Evolutionary conservation across 257 asterid species (phyloP).

Genomic region (Nicotiana sylvestris): DNA sequence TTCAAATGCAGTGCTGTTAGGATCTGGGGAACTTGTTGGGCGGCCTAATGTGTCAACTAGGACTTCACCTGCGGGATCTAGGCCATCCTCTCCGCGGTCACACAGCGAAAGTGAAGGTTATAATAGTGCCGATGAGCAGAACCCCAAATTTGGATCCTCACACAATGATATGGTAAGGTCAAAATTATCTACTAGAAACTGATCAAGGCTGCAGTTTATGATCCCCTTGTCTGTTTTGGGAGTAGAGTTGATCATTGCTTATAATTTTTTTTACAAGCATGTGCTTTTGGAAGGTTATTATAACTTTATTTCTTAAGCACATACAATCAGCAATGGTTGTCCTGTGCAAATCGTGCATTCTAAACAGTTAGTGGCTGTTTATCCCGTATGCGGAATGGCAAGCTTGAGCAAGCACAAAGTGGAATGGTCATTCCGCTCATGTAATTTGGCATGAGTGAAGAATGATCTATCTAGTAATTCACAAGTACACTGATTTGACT

Average conservation of each 20-base stretch:
- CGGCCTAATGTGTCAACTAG: conserved; percentile 67
- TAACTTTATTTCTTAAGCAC: neutral
- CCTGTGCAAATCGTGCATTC: neutral
- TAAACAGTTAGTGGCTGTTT: neutral
- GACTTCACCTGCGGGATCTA: conserved; percentile 86
- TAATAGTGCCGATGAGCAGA: conserved; percentile 95
- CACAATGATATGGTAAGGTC: conserved; percentile 82
- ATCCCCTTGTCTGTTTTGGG: neutral
- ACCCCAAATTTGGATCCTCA: conserved; percentile 56
- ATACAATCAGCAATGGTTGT: neutral
- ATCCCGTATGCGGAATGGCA: neutral
- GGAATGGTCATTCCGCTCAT: neutral
- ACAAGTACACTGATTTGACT: neutral
- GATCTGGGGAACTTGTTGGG: conserved; percentile 58
- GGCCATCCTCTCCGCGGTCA: conserved; percentile 92
- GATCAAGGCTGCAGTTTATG: neutral
- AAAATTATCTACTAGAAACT: neutral
- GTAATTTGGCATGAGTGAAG: neutral
- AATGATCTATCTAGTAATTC: neutral
- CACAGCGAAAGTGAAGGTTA: conserved; percentile 94
- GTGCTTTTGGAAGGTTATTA: no score
- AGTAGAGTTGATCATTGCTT: neutral
- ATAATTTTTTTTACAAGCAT: no score
- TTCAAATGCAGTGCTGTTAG: conserved; percentile 47
- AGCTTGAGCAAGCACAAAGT: neutral